These are phyloP conservation scores for Rhynchosporium secalis DNA, from an alignment of 2,329 filamentous ascomycete genomes.

Conservation along the genomic window DNA sequence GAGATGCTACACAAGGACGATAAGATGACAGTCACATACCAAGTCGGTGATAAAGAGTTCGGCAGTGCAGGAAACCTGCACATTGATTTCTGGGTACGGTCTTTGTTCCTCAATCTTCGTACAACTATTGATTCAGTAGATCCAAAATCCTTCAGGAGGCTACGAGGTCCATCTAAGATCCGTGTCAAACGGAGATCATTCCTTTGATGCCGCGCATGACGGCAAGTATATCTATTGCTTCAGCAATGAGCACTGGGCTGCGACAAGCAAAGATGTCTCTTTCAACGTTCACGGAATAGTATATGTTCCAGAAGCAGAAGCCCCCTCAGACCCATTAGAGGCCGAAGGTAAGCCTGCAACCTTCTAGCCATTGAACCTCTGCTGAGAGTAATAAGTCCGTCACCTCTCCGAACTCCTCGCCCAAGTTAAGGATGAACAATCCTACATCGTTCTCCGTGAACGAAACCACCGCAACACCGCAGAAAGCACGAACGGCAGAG, in stretches of 20 bases:
- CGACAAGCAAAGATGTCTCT: constrained; percentile 94
- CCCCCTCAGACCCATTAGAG: constrained; percentile 84
- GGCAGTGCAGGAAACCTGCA: constrained; percentile 92
- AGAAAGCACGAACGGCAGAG: constrained; percentile 93
- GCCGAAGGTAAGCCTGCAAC: constrained; percentile 66
- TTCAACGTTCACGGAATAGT: constrained; percentile 99
- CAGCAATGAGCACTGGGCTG: constrained; percentile 97
- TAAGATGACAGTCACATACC: constrained; percentile 98
- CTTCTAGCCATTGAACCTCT: neutral
- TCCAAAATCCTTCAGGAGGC: constrained; percentile 74
- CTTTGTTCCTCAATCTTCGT: neutral
- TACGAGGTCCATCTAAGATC: constrained; percentile 79
- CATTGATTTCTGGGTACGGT: constrained; percentile 93
- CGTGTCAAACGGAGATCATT: constrained; percentile 88
- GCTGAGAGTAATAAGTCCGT: constrained; percentile 58
- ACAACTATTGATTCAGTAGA: constrained; percentile 48
- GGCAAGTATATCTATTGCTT: constrained; percentile 97
- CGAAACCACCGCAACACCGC: constrained; percentile 97
- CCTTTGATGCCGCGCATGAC: constrained; percentile 81
- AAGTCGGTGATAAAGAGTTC: constrained; percentile 96
- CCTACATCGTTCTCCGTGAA: constrained; percentile 93
- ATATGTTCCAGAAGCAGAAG: constrained; percentile 88
- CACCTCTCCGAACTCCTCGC: constrained; percentile 80
- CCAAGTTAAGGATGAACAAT: constrained; percentile 96
- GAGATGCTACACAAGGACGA: constrained; percentile 90